Evolutionary conservation across 1,284 basidiomycete genomes (phyloP).

Genomic region (Hemileia vastatrix): DNA sequence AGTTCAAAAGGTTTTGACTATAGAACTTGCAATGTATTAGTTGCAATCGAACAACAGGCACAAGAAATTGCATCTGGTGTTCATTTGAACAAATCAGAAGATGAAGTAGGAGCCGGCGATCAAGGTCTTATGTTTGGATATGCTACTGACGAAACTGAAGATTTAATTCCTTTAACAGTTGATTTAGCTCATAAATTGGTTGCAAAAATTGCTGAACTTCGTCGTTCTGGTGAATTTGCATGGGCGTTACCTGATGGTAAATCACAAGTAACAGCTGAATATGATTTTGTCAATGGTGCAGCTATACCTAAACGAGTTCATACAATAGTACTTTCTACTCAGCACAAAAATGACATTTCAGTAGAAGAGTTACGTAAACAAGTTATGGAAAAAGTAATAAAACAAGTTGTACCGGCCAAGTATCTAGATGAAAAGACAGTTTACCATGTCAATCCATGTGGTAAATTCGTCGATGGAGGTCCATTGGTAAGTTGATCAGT

Average conservation of each 20-base stretch:
- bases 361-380: constrained; percentile 84
- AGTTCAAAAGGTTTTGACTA: constrained; percentile 99
- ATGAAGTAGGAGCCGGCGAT: constrained; percentile 94
- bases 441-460: constrained; percentile 99
- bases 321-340: constrained; percentile 94
- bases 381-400: constrained; percentile 86
- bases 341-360: constrained; percentile 92
- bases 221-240: constrained; percentile 67
- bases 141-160: constrained; percentile 95
- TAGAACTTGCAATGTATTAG: constrained; percentile 87
- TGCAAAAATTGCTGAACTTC: constrained; percentile 80
- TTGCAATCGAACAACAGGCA: constrained; percentile 98
- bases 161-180: constrained; percentile 94
- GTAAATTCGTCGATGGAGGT: constrained; percentile 98
- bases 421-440: constrained; percentile 82
- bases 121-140: constrained; percentile 99
- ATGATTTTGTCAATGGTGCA: constrained; percentile 60
- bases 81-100: constrained; percentile 81
- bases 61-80: constrained; percentile 98
- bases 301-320: constrained; percentile 85
- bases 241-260: constrained; percentile 99
- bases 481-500: too few species aligned
- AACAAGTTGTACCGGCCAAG: constrained; percentile 83
- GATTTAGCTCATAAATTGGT: constrained; percentile 97
- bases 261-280: constrained; percentile 98